Evolutionary conservation across 495 filamentous ascomycete genomes (phyloP).

Genomic region (Tuber umbilicatum): DNA sequence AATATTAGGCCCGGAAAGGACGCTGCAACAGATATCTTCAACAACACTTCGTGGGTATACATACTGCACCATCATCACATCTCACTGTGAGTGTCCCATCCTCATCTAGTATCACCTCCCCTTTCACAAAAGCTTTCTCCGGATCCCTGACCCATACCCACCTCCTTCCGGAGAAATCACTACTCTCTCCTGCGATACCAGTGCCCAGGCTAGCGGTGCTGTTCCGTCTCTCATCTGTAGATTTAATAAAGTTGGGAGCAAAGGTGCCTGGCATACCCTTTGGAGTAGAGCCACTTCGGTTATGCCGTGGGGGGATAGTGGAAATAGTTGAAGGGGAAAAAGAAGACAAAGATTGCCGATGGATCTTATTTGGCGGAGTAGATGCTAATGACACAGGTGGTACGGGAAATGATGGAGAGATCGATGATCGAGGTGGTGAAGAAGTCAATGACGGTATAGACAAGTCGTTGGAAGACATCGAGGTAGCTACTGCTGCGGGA

Average conservation of each 20-base stretch:
- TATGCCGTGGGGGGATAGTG: slow-evolving; percentile 24
- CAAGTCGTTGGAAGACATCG: slow-evolving; percentile 1
- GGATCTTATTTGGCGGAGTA: slow-evolving; percentile 30
- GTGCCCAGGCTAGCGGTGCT: slow-evolving; percentile 23
- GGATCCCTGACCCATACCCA: slow-evolving; percentile 95
- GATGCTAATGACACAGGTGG: not conserved
- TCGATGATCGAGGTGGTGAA: slow-evolving; percentile 1
- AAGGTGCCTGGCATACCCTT: slow-evolving; percentile 58
- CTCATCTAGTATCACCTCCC: slow-evolving; percentile 80
- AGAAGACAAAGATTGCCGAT: slow-evolving; percentile 37
- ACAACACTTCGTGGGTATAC: slow-evolving; percentile 34
- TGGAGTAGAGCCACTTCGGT: slow-evolving; percentile 19
- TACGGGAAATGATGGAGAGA: not conserved
- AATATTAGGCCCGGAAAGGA: not conserved
- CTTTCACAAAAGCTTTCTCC: slow-evolving; percentile 79
- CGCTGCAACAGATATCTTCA: not conserved
- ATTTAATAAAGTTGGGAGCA: slow-evolving; percentile 89
- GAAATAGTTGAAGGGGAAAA: slow-evolving; percentile 20
- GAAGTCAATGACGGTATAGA: not conserved
- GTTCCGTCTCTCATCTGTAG: slow-evolving; percentile 59
- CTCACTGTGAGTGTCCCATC: slow-evolving; percentile 68
- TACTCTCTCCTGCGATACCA: slow-evolving; percentile 39
- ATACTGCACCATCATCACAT: slow-evolving; percentile 86
- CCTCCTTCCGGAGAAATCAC: slow-evolving; percentile 94
- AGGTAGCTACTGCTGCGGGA: slow-evolving; percentile 21